Evolutionary conservation across 257 asterid genomes (phyloP).

Genomic region (Handroanthus guayacan): DNA sequence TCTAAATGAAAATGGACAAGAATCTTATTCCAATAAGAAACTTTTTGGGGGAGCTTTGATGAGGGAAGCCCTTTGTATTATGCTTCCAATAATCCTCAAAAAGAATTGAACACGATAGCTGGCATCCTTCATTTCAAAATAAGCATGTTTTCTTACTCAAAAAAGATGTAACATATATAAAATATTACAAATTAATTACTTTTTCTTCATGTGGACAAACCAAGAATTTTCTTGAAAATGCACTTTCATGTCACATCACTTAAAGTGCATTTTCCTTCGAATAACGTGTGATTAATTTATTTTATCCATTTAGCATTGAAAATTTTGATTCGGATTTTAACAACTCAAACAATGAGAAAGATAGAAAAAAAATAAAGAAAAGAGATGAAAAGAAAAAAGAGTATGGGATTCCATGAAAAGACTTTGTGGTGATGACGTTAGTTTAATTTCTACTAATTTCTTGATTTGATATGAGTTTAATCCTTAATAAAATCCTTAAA

Average conservation of each 20-base stretch:
- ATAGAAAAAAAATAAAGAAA: neutral
- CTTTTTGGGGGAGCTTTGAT: neutral
- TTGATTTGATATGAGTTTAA: slow-evolving; percentile 10
- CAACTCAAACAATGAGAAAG: neutral
- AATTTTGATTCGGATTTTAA: slow-evolving; percentile 17
- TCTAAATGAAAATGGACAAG: neutral
- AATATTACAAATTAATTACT: neutral
- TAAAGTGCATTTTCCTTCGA: slow-evolving; percentile 20
- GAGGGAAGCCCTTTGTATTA: neutral
- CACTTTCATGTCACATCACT: slow-evolving; percentile 17
- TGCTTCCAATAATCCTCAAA: neutral
- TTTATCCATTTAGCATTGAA: too few relatives aligned
- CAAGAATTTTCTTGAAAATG: slow-evolving; percentile 26
- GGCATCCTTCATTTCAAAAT: neutral
- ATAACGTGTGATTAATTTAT: neutral
- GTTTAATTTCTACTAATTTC: neutral
- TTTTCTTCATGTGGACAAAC: neutral
- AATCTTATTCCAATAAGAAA: neutral
- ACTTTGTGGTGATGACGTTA: slow-evolving; percentile 24
- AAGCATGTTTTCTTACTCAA: neutral
- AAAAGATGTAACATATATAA: neutral
- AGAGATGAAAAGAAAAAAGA: neutral
- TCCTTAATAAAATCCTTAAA: slow-evolving; percentile 32
- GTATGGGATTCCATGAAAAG: slow-evolving; percentile 23
- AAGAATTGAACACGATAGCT: neutral